Evolutionary conservation across 176 grass and related monocot genomes (phyloP).

Genomic region (Pharus latifolius): DNA sequence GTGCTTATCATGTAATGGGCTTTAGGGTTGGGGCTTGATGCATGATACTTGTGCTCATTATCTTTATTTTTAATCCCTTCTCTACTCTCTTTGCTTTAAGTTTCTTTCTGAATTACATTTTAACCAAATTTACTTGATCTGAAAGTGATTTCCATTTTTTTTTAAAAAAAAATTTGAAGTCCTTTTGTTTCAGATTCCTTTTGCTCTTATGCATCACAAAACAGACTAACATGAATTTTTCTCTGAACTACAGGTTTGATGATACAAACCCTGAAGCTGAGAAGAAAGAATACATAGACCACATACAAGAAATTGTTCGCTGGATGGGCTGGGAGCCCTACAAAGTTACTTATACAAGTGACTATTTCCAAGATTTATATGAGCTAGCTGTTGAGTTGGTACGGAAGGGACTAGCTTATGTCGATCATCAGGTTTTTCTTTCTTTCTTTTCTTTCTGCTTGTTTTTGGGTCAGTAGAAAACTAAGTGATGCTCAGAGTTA

Average conservation of each 20-base stretch:
- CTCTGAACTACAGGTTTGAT: slow-evolving; percentile 78
- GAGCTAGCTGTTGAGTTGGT: slow-evolving; percentile 85
- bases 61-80: too few species aligned
- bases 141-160: neutral
- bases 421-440: slow-evolving; percentile 93
- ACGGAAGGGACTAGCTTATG: slow-evolving; percentile 79
- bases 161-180: too few species aligned
- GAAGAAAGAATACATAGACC: slow-evolving; percentile 95
- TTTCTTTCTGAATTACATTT: too few species aligned
- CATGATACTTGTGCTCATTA: neutral
- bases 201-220: neutral
- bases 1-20: too few species aligned
- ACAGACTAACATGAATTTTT: neutral
- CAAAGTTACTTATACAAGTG: slow-evolving; percentile 90
- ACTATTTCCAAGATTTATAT: slow-evolving; percentile 96
- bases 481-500: neutral
- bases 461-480: slow-evolving; percentile 2
- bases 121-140: neutral
- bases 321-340: slow-evolving; percentile 99
- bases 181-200: neutral
- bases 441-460: neutral
- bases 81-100: too few species aligned
- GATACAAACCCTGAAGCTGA: slow-evolving; percentile 98
- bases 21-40: too few species aligned
- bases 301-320: slow-evolving; percentile 79